A percentile compares a stretch with the other conserved stretches of the same genome.
These are phyloP conservation scores for Angomonas deanei DNA, from an alignment of 208 protist genomes.

Conservation along the genomic window DNA sequence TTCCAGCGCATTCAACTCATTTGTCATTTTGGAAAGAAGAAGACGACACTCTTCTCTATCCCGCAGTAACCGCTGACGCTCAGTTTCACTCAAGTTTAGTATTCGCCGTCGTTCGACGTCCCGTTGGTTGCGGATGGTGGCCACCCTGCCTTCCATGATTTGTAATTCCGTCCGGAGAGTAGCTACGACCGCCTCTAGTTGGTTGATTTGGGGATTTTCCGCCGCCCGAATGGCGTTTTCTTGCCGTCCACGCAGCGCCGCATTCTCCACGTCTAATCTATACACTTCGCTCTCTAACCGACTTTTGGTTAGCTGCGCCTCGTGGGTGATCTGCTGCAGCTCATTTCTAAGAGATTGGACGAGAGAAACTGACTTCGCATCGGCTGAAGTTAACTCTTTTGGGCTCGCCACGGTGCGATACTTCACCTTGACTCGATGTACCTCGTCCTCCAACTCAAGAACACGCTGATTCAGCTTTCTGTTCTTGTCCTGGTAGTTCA, in stretches of 20 bases:
- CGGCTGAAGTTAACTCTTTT: not conserved
- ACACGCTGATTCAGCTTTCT: constrained; percentile 19
- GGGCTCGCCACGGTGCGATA: not conserved
- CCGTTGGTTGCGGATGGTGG: constrained; percentile 30
- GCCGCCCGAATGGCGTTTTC: constrained; percentile 7
- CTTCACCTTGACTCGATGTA: not conserved
- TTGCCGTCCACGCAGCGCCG: constrained; percentile 14
- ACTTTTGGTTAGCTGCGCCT: constrained; percentile 6
- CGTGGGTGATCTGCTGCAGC: constrained; percentile 12
- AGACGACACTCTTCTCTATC: constrained; percentile 55
- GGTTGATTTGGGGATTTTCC: constrained; percentile 2
- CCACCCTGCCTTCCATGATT: constrained; percentile 43
- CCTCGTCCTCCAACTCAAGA: constrained; percentile 22
- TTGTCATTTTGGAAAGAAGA: constrained; percentile 30
- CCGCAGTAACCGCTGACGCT: constrained; percentile 24
- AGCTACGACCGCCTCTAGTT: constrained; percentile 31
- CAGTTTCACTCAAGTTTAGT: constrained; percentile 31
- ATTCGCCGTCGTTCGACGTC: constrained; percentile 44
- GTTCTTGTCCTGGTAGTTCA: constrained; percentile 25
- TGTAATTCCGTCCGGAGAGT: constrained; percentile 31
- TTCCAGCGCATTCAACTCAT: not conserved
- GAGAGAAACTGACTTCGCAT: not conserved
- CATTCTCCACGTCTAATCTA: constrained; percentile 14
- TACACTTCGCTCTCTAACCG: constrained; percentile 18
- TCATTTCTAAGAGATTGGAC: constrained; percentile 6